phyloP scores from a whole-genome alignment of 352 stramenopile species.

The Globisporangium cederbergense region DNA sequence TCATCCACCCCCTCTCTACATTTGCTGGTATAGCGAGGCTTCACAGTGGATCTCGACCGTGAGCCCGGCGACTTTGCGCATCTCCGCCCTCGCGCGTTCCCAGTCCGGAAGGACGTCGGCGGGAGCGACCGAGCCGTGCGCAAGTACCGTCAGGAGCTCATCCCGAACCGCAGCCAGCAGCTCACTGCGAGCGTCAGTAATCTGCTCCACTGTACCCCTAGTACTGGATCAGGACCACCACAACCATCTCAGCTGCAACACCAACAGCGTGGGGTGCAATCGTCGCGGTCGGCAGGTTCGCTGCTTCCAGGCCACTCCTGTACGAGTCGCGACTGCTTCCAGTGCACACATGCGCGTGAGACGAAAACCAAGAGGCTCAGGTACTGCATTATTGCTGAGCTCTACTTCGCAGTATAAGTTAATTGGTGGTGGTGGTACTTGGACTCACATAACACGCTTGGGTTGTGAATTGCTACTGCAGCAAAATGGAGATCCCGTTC shows the following conservation, averaged over 20 bases:
- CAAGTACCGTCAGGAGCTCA: slow-evolving; percentile 64
- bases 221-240: neutral
- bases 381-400: neutral
- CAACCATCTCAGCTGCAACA: slow-evolving; percentile 2
- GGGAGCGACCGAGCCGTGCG: slow-evolving; percentile 59
- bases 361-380: slow-evolving; percentile 6
- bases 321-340: slow-evolving; percentile 58
- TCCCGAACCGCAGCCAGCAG: slow-evolving; percentile 52
- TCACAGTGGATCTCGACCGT: slow-evolving; percentile 44
- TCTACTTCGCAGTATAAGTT: neutral
- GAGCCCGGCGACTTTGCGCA: slow-evolving; percentile 24
- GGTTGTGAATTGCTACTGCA: neutral
- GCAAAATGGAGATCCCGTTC: slow-evolving; percentile 5
- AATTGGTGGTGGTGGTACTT: neutral
- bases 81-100: slow-evolving; percentile 35
- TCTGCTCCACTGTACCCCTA: slow-evolving; percentile 5
- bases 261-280: slow-evolving; percentile 14
- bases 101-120: slow-evolving; percentile 45
- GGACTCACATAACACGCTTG: too few relatives aligned
- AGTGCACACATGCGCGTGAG: slow-evolving; percentile 28
- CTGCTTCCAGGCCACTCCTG: slow-evolving; percentile 12
- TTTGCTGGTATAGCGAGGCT: slow-evolving; percentile 37
- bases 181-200: slow-evolving; percentile 37
- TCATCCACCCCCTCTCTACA: neutral
- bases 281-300: slow-evolving; percentile 19